These are phyloP conservation scores for Turritis glabra DNA, from an alignment of 345 rosid genomes.

Conservation along the genomic window DNA sequence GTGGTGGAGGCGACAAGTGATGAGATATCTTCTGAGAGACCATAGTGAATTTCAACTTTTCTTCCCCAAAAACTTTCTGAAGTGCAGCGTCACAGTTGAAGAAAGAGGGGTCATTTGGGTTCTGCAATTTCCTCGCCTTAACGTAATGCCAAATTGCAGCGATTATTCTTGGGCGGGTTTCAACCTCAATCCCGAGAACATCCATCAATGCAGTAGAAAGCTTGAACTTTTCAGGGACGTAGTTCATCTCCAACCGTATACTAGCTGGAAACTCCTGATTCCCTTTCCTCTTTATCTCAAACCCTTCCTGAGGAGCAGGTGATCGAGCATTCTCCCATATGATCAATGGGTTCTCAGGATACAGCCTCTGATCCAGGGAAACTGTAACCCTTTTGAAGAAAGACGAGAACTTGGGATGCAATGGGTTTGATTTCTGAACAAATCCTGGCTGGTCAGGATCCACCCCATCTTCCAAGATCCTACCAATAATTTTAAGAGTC, in stretches of 20 bases:
- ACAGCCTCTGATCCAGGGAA: conserved; percentile 84
- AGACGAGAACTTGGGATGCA: conserved; percentile 81
- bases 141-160: conserved; percentile 99
- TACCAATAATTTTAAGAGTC: conserved; percentile 92
- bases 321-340: conserved; percentile 94
- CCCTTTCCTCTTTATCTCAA: conserved; percentile 97
- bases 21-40: conserved; percentile 88
- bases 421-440: conserved; percentile 68
- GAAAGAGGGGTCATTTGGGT: conserved; percentile 81
- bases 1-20: conserved; percentile 85
- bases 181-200: conserved; percentile 96
- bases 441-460: conserved; percentile 91
- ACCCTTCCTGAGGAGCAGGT: conserved; percentile 91
- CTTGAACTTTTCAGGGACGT: conserved; percentile 90
- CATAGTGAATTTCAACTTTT: conserved; percentile 75
- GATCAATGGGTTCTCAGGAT: conserved; percentile 85
- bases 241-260: conserved; percentile 88
- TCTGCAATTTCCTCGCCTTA: conserved; percentile 94
- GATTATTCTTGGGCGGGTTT: conserved; percentile 92
- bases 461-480: conserved; percentile 92
- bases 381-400: conserved; percentile 91
- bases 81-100: conserved; percentile 88
- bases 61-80: conserved; percentile 90
- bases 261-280: conserved; percentile 81
- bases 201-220: conserved; percentile 88